Evolutionary conservation across 139 green algal genomes (phyloP), one percentile per base, ranked within the genome.

Genomic region (Chlamydomonas applanata): DNA sequence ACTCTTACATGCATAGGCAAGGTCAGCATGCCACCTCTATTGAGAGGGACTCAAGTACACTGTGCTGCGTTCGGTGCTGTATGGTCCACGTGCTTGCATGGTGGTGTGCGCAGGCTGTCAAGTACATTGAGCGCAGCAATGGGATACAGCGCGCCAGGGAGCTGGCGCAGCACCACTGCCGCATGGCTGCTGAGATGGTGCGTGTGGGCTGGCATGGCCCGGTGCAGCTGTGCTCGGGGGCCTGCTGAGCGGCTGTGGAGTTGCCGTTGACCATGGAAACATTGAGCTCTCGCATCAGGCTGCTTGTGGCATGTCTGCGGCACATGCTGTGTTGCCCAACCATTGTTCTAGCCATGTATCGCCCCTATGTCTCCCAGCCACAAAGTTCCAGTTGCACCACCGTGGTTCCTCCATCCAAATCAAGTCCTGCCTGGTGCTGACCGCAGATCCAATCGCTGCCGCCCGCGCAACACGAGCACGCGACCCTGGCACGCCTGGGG

Each of bases 131-230:
- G 30, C 25, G 69, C 14, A 93, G 84, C 72, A 65, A 82, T 4
- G 91, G 90, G 19, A 89, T 97, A 20, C 54, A 92, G 72, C 78
- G 85, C 9, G 89, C 94, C 0, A 83, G 82, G 29, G 81, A 90
- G 65, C 75, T 97, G 64, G 94, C 94, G 9, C 78, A 81, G 1
- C 57, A 96, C 30, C 93, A 97, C 61, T 78, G 79, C 3, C 36
- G 40, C 19, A 54, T 85, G 60, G 91, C 91, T 17, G 83, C 76
- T 22, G 68, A 88, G 34, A 73, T 79, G 71, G 88, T 93, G 73
- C 73, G 82, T 29, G 13, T 24, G 57, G 20, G 49, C 52, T 52
- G 24, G 29, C 24, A 17, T 11, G n/a, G 44, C 17, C 52, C 7
- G 2, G 36, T 63, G 3, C 33, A 45, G 17, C 30, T 24, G 34